Evolutionary conservation across 2,329 filamentous ascomycete genomes (phyloP).

Genomic region (Aspergillus awamori): DNA sequence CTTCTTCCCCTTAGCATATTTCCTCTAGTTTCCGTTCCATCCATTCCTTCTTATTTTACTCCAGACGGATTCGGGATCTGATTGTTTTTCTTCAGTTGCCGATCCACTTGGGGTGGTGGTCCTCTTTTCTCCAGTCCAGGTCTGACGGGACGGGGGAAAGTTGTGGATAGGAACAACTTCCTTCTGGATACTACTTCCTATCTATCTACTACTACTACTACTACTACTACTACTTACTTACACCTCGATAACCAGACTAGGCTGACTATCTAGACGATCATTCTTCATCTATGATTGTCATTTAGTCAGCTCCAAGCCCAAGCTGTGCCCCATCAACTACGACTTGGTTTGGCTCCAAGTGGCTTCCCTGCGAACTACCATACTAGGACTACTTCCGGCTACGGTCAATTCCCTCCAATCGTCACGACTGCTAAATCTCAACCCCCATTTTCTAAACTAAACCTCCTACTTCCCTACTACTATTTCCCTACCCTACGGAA

Average conservation of each 20-base stretch:
- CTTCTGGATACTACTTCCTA: background rate
- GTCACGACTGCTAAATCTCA: conserved; percentile 13
- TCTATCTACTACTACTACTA: background rate
- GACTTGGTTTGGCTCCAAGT: too few species aligned
- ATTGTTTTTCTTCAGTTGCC: conserved; percentile 5
- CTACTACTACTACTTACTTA: background rate
- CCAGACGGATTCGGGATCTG: conserved; percentile 3
- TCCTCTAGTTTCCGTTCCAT: background rate
- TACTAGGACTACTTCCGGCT: conserved; percentile 13
- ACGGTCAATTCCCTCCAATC: conserved; percentile 21
- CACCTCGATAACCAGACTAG: too few species aligned
- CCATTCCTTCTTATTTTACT: background rate
- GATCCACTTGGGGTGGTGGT: conserved; percentile 3
- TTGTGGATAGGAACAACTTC: background rate
- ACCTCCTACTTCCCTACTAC: background rate
- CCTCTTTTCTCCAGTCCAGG: background rate
- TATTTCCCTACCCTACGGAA: background rate
- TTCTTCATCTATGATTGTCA: too few species aligned
- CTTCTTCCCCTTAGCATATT: background rate
- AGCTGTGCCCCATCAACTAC: too few species aligned
- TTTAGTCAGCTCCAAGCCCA: too few species aligned
- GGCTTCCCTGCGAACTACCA: background rate
- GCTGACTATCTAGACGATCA: too few species aligned
- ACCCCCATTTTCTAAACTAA: conserved; percentile 4
- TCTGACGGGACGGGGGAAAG: background rate